A percentile compares a stretch with the other conserved stretches of the same genome.
Conservation (phyloP, 768 basidiomycete species). For the Myochromella boudieri region DNA sequence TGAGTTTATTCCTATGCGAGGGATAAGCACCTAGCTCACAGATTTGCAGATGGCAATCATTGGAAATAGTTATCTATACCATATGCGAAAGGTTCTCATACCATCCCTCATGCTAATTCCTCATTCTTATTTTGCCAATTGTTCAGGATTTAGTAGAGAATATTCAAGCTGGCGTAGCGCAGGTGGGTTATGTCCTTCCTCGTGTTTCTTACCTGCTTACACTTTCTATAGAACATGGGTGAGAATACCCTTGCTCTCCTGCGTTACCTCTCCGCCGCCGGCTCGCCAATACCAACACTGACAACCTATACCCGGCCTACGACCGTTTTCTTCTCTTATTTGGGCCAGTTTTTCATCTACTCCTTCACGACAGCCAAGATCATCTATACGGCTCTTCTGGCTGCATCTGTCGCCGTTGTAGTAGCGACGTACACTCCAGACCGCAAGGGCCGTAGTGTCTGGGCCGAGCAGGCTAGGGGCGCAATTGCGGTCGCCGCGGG, state of each 20-base stretch:
- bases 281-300: slow-evolving; percentile 68
- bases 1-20: slow-evolving; percentile 32
- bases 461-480: slow-evolving; percentile 42
- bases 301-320: slow-evolving; percentile 52
- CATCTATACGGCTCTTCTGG: slow-evolving; percentile 55
- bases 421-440: slow-evolving; percentile 27
- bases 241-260: slow-evolving; percentile 84
- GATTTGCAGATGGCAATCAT: slow-evolving; percentile 79
- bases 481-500: slow-evolving; percentile 49
- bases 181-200: slow-evolving; percentile 26
- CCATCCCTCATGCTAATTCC: not conserved
- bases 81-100: slow-evolving; percentile 79
- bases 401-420: slow-evolving; percentile 45
- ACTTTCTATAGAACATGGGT: slow-evolving; percentile 76
- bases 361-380: slow-evolving; percentile 70
- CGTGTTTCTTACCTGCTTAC: slow-evolving; percentile 1
- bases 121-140: not conserved
- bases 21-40: slow-evolving; percentile 1
- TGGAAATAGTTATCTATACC: slow-evolving; percentile 91
- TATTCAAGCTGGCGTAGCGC: slow-evolving; percentile 81
- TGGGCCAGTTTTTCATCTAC: slow-evolving; percentile 72
- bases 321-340: slow-evolving; percentile 76
- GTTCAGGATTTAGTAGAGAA: slow-evolving; percentile 78
- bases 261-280: slow-evolving; percentile 65
- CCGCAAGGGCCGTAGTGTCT: slow-evolving; percentile 27